Conservation (phyloP, 192 early-diverging fungal species). For the Thoreauomyces humboldtii region DNA sequence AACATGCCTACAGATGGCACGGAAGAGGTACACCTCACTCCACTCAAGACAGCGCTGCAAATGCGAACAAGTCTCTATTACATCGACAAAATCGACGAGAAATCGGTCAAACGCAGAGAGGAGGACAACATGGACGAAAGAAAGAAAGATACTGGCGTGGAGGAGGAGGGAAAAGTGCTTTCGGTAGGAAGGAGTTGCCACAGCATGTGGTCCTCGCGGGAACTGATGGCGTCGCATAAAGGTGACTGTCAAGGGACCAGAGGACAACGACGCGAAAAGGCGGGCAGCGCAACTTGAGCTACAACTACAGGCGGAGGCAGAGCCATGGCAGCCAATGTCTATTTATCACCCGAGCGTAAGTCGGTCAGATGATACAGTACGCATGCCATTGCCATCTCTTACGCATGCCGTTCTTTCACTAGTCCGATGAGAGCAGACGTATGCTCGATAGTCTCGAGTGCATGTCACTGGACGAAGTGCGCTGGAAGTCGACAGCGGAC, state of each 20-base stretch:
- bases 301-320: constrained; percentile 28
- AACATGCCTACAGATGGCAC: no score
- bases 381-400: not conserved
- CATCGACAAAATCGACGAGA: constrained; percentile 86
- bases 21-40: constrained; percentile 81
- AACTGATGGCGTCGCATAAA: no score
- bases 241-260: constrained; percentile 26
- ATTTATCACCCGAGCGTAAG: constrained; percentile 8
- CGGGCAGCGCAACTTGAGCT: constrained; percentile 28
- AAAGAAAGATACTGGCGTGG: constrained; percentile 41
- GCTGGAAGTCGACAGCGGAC: no score
- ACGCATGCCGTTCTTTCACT: no score
- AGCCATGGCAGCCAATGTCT: constrained; percentile 21
- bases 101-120: constrained; percentile 67
- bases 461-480: no score
- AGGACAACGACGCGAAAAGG: constrained; percentile 41
- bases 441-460: no score
- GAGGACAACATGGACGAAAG: constrained; percentile 67
- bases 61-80: constrained; percentile 87
- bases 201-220: not conserved
- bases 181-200: no score
- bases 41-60: constrained; percentile 70
- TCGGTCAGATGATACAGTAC: no score
- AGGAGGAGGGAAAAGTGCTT: constrained; percentile 36
- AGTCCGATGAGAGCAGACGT: no score